Base-by-base conservation (phyloP, 163 green algal species). In the Chlamydomonas reinhardtii region DNA sequence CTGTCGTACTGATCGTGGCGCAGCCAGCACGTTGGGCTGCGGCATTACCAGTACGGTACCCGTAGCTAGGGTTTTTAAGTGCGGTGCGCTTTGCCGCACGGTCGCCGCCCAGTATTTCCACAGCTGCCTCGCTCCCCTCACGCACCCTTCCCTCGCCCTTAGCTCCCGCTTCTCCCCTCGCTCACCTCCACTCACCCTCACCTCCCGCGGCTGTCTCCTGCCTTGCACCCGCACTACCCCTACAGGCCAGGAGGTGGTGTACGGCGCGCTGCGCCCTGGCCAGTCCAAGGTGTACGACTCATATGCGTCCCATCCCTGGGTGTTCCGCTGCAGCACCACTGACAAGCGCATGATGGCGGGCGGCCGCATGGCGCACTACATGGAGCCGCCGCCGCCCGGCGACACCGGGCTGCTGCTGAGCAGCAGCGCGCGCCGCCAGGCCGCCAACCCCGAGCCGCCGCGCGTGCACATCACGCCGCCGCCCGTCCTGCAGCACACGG, bases 251-350 rank as follows among this genome's bases (percentile, higher is more conserved):
- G 79, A 86, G 29, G 69, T 86, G 52, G 6, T 15, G 37, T 86
- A 87, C 81, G 71, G 70, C 29, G 29, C 8, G 4, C 70, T 87
- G 29, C 31, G 35, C 14, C 59, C 81, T 5, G 59, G 59, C 1
- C 64, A 87, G 74, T 61, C 68, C 31, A 85, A 85, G 54, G 52
- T 85, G 79, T 87, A 74, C 71, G 71, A 76, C 48, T 81, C 81
- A 25, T 87, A 74, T 39, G 71, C 69, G 3, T 74, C 70, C 1
- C 81, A 87, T 71, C 81, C 81, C 27, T 87, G 81, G 81, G 16
- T 87, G 19, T 87, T 87, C 81, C 70, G 81, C 35, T 74, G 70
- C 81, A 54, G 71, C 35, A n/a, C 29, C 24, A 81, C 32, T 17
- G 71, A 59, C 3, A 37, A 66, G 5, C 73, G 82, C 32, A 69